These are phyloP conservation scores for Mucor mucedo DNA, from an alignment of 371 early-diverging fungal genomes.

Conservation along the genomic window DNA sequence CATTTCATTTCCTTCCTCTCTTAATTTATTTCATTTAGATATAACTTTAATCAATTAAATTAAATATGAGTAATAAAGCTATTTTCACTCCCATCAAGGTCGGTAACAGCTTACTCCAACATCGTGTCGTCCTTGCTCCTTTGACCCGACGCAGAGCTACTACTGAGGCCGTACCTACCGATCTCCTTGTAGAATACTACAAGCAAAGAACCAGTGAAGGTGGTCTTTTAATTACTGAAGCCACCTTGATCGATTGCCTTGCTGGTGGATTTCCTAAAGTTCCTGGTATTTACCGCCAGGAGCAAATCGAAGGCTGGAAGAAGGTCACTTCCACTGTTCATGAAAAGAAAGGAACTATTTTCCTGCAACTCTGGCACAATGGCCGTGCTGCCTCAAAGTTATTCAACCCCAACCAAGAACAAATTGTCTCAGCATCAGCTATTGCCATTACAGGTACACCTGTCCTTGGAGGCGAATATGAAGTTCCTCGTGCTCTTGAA, in stretches of 20 bases:
- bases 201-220: constrained; percentile 47
- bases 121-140: constrained; percentile 63
- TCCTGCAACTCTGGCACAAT: constrained; percentile 56
- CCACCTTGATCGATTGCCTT: constrained; percentile 37
- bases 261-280: constrained; percentile 36
- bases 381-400: constrained; percentile 27
- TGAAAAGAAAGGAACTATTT: constrained; percentile 50
- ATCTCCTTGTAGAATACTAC: constrained; percentile 51
- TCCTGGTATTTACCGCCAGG: constrained; percentile 44
- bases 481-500: constrained; percentile 64
- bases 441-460: constrained; percentile 4
- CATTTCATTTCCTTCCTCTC: neutral
- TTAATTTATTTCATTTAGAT: too few relatives aligned
- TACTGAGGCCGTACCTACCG: constrained; percentile 34
- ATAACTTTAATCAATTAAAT: too few relatives aligned
- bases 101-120: constrained; percentile 33
- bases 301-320: constrained; percentile 56
- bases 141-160: constrained; percentile 43
- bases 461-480: constrained; percentile 4
- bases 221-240: constrained; percentile 62
- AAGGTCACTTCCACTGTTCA: constrained; percentile 56
- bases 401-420: constrained; percentile 3
- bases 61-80: neutral
- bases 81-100: constrained; percentile 15
- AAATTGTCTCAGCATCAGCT: constrained; percentile 27